These are phyloP conservation scores for Pontederia crassipes DNA, from an alignment of 176 grass and related monocot species.

Conservation along the genomic window DNA sequence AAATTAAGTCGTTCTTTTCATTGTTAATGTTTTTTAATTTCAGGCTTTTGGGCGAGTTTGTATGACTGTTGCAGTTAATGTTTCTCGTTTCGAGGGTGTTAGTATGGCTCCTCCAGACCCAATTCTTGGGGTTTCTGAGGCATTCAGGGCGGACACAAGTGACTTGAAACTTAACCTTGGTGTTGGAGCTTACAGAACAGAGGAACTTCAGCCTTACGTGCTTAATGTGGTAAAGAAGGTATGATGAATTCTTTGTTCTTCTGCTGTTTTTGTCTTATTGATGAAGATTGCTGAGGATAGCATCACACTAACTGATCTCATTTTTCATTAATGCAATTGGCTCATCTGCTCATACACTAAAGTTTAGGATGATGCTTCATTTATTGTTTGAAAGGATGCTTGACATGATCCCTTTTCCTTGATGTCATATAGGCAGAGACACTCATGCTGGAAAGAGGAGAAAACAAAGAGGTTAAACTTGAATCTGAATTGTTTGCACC, in stretches of 20 bases:
- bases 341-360: neutral
- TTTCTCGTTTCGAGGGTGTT: conserved; percentile 88
- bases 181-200: conserved; percentile 70
- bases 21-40: neutral
- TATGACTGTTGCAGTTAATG: conserved; percentile 58
- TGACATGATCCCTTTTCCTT: conserved; percentile 14
- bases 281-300: neutral
- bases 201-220: too few relatives aligned
- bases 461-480: conserved; percentile 84
- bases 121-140: conserved; percentile 91
- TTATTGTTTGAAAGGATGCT: neutral
- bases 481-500: neutral
- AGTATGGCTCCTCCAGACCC: conserved; percentile 89
- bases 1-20: neutral
- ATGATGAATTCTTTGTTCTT: neutral
- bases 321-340: neutral
- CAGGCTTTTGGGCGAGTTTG: conserved; percentile 11
- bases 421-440: conserved; percentile 51
- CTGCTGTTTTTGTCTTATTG: neutral
- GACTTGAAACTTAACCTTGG: conserved; percentile 90
- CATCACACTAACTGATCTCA: neutral
- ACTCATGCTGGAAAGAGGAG: conserved; percentile 89
- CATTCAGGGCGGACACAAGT: conserved; percentile 71
- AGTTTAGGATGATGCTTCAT: neutral
- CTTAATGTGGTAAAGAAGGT: conserved; percentile 95